A percentile compares a stretch with the other conserved stretches of the same genome.
These are phyloP conservation scores for Cercospora sp. DNA, from an alignment of 2,329 filamentous ascomycete species.

Conservation along the genomic window DNA sequence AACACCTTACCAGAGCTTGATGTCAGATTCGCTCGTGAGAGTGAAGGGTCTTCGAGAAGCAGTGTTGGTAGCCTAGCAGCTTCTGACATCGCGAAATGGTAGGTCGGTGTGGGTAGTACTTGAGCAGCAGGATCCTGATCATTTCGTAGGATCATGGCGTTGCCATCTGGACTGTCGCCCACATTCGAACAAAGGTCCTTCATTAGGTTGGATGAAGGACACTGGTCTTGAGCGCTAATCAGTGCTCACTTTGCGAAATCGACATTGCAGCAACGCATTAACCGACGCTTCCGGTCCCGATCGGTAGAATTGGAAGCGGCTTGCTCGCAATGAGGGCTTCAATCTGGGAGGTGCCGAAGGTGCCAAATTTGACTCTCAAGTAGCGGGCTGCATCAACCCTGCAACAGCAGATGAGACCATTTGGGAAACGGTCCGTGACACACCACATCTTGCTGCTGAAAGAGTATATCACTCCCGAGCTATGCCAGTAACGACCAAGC, in stretches of 20 bases:
- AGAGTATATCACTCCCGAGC: not conserved
- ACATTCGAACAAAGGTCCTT: constrained; percentile 16
- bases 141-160: constrained; percentile 18
- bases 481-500: not conserved
- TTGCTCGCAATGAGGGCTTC: not conserved
- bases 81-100: constrained; percentile 22
- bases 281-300: not conserved
- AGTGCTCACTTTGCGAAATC: not conserved
- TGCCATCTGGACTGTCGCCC: constrained; percentile 15
- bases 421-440: constrained; percentile 1
- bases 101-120: not conserved
- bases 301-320: not conserved
- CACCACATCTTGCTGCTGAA: not conserved
- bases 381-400: not conserved
- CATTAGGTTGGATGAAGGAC: constrained; percentile 1
- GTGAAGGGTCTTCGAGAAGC: constrained; percentile 17
- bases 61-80: constrained; percentile 20
- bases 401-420: not conserved
- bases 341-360: not conserved
- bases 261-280: not conserved
- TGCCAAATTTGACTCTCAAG: not conserved
- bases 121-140: not conserved
- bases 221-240: not conserved
- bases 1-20: constrained; percentile 13
- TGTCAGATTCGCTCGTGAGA: not conserved